Conservation (phyloP, 2,329 filamentous ascomycete species). For the Aspergillus pseudoglaucus region DNA sequence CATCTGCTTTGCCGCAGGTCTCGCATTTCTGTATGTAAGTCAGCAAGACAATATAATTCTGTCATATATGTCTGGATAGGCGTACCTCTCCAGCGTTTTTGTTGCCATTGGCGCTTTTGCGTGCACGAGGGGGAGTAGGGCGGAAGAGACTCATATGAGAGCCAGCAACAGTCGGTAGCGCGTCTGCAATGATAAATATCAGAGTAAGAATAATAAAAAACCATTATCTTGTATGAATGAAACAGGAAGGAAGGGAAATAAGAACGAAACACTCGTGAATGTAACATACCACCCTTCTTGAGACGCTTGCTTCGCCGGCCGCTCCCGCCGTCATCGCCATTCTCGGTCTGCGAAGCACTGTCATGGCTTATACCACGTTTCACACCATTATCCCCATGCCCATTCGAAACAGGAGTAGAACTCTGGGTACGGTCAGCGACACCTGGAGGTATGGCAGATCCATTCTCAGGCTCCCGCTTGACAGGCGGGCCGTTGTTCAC, state of each 20-base stretch:
- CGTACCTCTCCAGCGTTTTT: slow-evolving; percentile 54
- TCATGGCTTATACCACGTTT: slow-evolving; percentile 71
- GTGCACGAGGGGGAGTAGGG: slow-evolving; percentile 59
- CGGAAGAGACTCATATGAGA: slow-evolving; percentile 96
- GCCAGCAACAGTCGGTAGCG: slow-evolving; percentile 74
- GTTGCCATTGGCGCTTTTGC: slow-evolving; percentile 48
- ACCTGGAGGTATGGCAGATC: slow-evolving; percentile 55
- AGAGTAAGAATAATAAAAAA: slow-evolving; percentile 31
- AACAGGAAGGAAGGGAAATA: not conserved
- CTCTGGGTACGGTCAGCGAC: slow-evolving; percentile 60
- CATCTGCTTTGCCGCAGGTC: slow-evolving; percentile 73
- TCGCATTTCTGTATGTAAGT: slow-evolving; percentile 63
- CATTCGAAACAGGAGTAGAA: slow-evolving; percentile 48
- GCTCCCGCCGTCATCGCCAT: slow-evolving; percentile 53
- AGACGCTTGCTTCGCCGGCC: slow-evolving; percentile 86
- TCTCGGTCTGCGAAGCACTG: slow-evolving; percentile 37
- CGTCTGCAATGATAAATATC: not conserved
- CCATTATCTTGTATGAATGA: slow-evolving; percentile 9
- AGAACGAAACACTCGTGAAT: not conserved
- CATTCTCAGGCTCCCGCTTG: slow-evolving; percentile 49
- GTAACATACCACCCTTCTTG: slow-evolving; percentile 61
- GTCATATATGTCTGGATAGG: slow-evolving; percentile 3
- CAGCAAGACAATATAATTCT: slow-evolving; percentile 18
- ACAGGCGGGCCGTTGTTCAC: slow-evolving; percentile 35
- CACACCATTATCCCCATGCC: slow-evolving; percentile 50